Base-by-base conservation (phyloP, 2,329 filamentous ascomycete species). In the Aspergillus phoenicis region DNA sequence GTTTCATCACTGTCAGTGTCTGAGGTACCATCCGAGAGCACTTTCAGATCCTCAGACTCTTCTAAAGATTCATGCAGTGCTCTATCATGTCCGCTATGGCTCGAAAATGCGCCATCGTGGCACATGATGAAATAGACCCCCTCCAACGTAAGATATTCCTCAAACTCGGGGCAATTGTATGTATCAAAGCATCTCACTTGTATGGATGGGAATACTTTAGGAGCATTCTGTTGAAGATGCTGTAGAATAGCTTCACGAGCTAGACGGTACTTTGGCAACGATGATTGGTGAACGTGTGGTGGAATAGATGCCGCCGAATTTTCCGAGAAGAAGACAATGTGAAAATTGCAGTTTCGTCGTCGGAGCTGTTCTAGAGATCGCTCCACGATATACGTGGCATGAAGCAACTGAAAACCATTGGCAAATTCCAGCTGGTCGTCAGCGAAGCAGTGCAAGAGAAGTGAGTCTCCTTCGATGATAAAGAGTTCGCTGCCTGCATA, bases 401-500 rank as follows among this genome's bases (percentile, higher is more conserved):
- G 90, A 0, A 93, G 79, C 6, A 93, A 72, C 73, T 93, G 89
- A 60, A 90, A 88, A 0, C 89, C 89, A 53, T 80, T 36, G 8
- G 52, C 39, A 65, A 90, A 89, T 69, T 92, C 87, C 43, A 93
- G 83, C 22, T 83, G 80, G 10, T 82, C 78, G 64, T 89, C 82
- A n/a, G 79, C 76, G 52, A 92, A 84, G 67, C 84, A 88, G 60
- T 89, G 77, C 6, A 86, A 77, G 10, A 93, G 77, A n/a, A 93
- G 74, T 0, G 89, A 89, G 68, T 93, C 89, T 30, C 89, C 89
- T 64, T 93, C 88, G 30, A 93, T 83, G 22, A 89, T 78, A 71
- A 92, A 93, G 10, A 89, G 80, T 70, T 91, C 89, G 62, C 85
- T 86, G 22, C 90, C 89, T 3, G 88, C 89, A 74, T 90, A 93